phyloP scores from a whole-genome alignment of 192 early-diverging fungal genomes.

The Gryganskiella cystojenkinii region DNA sequence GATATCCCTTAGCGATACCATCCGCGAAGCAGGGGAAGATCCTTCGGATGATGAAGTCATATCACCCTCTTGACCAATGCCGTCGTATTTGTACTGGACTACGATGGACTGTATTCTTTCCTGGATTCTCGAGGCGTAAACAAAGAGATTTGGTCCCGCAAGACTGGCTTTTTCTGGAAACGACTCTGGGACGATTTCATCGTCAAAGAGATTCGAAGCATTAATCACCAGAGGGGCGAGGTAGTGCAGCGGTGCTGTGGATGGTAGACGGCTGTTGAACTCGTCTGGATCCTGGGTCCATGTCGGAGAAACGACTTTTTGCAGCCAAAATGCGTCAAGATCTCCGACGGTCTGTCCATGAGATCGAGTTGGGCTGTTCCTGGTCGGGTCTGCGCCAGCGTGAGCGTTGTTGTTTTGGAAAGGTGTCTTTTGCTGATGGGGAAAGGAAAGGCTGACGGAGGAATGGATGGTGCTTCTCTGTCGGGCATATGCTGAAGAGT shows the following conservation, averaged over 20 bases:
- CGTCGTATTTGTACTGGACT: conserved; percentile 17
- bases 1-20: conserved; percentile 31
- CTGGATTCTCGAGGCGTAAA: conserved; percentile 20
- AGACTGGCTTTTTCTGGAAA: not conserved
- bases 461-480: conserved; percentile 10
- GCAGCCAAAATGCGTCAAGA: conserved; percentile 28
- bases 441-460: conserved; percentile 58
- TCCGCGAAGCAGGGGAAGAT: no score
- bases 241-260: conserved; percentile 22
- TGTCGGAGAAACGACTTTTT: conserved; percentile 23
- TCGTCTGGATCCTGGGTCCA: conserved; percentile 42
- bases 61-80: not conserved
- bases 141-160: conserved; percentile 13
- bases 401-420: not conserved
- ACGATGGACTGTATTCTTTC: conserved; percentile 22
- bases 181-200: not conserved
- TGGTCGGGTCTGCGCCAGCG: not conserved
- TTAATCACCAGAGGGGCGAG: conserved; percentile 44
- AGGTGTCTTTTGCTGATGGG: conserved; percentile 11
- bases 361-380: not conserved
- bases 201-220: conserved; percentile 16
- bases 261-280: conserved; percentile 11
- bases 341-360: conserved; percentile 6
- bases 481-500: conserved; percentile 30
- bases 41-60: not conserved